Conservation (phyloP, 2,329 filamentous ascomycete species). For the Chaetomium sp. region DNA sequence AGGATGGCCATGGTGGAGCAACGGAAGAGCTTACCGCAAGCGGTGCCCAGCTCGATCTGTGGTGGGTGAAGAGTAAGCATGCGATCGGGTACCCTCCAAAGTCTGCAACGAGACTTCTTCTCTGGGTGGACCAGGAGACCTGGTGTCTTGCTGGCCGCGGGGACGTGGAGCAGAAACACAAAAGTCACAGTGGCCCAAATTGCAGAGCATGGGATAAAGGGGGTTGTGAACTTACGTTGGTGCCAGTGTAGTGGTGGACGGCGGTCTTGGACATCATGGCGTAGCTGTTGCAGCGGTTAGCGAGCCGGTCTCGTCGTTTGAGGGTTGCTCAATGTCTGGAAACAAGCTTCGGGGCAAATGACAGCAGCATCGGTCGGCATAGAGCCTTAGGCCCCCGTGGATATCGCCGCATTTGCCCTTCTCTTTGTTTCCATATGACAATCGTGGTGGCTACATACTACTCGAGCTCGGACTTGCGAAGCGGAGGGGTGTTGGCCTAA, state of each 20-base stretch:
- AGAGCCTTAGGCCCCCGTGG: background rate
- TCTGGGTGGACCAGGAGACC: slow-evolving; percentile 59
- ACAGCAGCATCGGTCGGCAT: background rate
- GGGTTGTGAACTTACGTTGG: slow-evolving; percentile 74
- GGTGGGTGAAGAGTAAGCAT: slow-evolving; percentile 41
- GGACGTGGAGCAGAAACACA: slow-evolving; percentile 16
- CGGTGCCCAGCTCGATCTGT: slow-evolving; percentile 96
- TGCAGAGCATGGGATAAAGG: slow-evolving; percentile 6
- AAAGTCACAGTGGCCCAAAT: slow-evolving; percentile 6
- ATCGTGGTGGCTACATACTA: slow-evolving; percentile 33
- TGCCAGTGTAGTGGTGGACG: slow-evolving; percentile 96
- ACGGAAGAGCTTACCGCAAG: slow-evolving; percentile 93
- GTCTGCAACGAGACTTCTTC: slow-evolving; percentile 76
- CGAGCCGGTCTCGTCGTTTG: background rate
- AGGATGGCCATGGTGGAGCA: slow-evolving; percentile 90
- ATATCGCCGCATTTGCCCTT: background rate
- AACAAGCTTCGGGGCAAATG: background rate
- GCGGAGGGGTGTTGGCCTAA: slow-evolving; percentile 85
- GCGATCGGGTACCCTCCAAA: slow-evolving; percentile 72
- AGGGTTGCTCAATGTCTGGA: background rate
- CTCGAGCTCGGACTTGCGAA: slow-evolving; percentile 96
- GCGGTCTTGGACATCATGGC: slow-evolving; percentile 87
- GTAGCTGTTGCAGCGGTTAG: slow-evolving; percentile 47
- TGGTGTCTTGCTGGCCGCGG: slow-evolving; percentile 17
- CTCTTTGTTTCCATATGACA: background rate